A percentile compares a stretch with the other conserved stretches of the same genome.
These are phyloP conservation scores for Tritrichomonas foetus DNA, from an alignment of 208 protist species.

Conservation along the genomic window DNA sequence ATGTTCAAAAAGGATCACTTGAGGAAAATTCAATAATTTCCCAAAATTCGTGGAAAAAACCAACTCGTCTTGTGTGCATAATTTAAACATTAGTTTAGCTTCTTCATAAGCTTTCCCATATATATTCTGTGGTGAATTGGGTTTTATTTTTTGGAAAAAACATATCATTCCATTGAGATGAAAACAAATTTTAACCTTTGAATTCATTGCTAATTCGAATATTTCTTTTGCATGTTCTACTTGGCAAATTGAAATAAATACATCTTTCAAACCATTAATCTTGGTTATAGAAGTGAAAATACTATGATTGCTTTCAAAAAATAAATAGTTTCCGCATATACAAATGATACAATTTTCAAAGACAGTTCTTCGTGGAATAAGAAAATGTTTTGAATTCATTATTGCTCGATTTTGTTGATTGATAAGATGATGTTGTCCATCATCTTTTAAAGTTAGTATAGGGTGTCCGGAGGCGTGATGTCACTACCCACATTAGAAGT, in stretches of 20 bases:
- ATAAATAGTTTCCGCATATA: background rate
- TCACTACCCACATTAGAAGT: too few species aligned
- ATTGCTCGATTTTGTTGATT: background rate
- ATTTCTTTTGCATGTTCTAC: background rate
- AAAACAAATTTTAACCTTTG: background rate
- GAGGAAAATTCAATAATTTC: too few species aligned
- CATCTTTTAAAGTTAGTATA: background rate
- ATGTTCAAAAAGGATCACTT: too few species aligned
- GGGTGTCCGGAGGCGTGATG: too few species aligned
- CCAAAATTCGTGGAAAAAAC: too few species aligned
- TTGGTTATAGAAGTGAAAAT: background rate
- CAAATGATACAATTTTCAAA: background rate
- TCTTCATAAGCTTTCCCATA: background rate
- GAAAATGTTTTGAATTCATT: background rate
- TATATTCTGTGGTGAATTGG: background rate
- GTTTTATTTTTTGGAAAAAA: background rate
- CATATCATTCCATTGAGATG: background rate
- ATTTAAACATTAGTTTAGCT: background rate
- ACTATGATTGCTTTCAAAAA: background rate
- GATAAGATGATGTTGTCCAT: background rate
- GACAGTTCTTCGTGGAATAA: background rate
- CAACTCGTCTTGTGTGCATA: background rate
- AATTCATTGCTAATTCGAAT: background rate
- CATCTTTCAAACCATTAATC: background rate
- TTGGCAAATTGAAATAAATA: background rate